Percentiles rank a stretch among this genome's conserved stretches.
These are phyloP conservation scores for Plantago elongata DNA, from an alignment of 257 asterid genomes.

Conservation along the genomic window DNA sequence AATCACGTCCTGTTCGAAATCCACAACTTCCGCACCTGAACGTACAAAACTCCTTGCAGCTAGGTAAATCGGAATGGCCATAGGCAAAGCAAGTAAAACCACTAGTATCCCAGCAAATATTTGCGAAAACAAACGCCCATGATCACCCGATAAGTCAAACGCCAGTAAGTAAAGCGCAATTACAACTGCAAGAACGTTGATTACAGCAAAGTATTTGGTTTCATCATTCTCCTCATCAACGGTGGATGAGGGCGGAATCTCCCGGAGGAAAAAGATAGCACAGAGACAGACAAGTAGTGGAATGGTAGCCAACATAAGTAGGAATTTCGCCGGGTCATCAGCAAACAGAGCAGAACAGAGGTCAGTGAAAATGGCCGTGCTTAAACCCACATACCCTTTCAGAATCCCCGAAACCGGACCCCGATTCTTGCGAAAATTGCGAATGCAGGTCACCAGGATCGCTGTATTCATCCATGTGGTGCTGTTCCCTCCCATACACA, in stretches of 20 bases:
- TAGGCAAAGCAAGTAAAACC: slow-evolving; percentile 58
- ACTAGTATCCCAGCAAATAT: slow-evolving; percentile 62
- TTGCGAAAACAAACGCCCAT: slow-evolving; percentile 48
- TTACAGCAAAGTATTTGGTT: slow-evolving; percentile 55
- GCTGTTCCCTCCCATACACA: slow-evolving; percentile 98
- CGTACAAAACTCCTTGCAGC: slow-evolving; percentile 27
- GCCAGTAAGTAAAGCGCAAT: slow-evolving; percentile 69
- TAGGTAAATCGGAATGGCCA: slow-evolving; percentile 59
- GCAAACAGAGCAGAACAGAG: slow-evolving; percentile 83
- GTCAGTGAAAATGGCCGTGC: slow-evolving; percentile 96
- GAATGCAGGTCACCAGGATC: slow-evolving; percentile 73
- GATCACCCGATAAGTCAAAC: slow-evolving; percentile 61
- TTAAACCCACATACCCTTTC: slow-evolving; percentile 90
- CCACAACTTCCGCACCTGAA: slow-evolving; percentile 21
- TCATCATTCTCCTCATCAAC: slow-evolving; percentile 59
- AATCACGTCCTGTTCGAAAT: slow-evolving; percentile 33
- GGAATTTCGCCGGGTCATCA: slow-evolving; percentile 69
- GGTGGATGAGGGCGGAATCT: slow-evolving; percentile 74
- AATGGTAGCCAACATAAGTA: slow-evolving; percentile 60
- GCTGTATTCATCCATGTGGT: slow-evolving; percentile 99
- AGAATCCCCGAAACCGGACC: slow-evolving; percentile 91
- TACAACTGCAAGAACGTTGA: slow-evolving; percentile 61
- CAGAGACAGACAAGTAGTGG: slow-evolving; percentile 72
- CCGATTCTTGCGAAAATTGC: slow-evolving; percentile 75
- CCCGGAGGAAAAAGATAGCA: slow-evolving; percentile 81